phyloP scores from a whole-genome alignment of 1,284 basidiomycete genomes.

The Erythrobasidium hasegawianum region DNA sequence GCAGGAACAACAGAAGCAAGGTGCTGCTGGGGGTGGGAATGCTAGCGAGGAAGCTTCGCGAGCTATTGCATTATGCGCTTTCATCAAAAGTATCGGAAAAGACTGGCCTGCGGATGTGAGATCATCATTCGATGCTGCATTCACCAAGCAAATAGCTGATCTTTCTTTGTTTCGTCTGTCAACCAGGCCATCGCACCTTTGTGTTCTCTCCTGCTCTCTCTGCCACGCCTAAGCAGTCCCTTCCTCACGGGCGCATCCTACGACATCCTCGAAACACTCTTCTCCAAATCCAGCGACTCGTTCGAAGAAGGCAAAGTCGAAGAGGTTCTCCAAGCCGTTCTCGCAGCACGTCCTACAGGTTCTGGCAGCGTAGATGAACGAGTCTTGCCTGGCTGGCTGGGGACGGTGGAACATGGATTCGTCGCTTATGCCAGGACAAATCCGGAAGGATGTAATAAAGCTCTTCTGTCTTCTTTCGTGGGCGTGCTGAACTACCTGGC shows the following conservation, averaged over 20 bases:
- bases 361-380: constrained; percentile 50
- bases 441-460: constrained; percentile 15
- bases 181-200: constrained; percentile 64
- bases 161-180: not conserved
- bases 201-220: constrained; percentile 67
- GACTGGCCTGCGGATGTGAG: constrained; percentile 62
- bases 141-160: not conserved
- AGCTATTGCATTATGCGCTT: constrained; percentile 74
- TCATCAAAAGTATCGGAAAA: constrained; percentile 60
- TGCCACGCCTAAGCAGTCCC: constrained; percentile 75
- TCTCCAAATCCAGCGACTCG: constrained; percentile 57
- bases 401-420: constrained; percentile 66
- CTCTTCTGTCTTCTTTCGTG: constrained; percentile 28
- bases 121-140: not conserved
- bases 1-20: constrained; percentile 19
- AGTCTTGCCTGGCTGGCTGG: constrained; percentile 65
- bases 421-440: constrained; percentile 54
- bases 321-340: constrained; percentile 60
- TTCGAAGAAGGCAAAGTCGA: constrained; percentile 46
- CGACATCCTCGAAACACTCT: constrained; percentile 57
- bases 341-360: constrained; percentile 69
- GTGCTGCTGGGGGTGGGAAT: constrained; percentile 31
- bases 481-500: constrained; percentile 23
- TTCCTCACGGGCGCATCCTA: constrained; percentile 81
- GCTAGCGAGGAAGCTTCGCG: constrained; percentile 60